Percentiles rank a stretch among this genome's conserved stretches.
Evolutionary conservation across 2,329 filamentous ascomycete genomes (phyloP).

Genomic region (Nigrospora sphaerica): DNA sequence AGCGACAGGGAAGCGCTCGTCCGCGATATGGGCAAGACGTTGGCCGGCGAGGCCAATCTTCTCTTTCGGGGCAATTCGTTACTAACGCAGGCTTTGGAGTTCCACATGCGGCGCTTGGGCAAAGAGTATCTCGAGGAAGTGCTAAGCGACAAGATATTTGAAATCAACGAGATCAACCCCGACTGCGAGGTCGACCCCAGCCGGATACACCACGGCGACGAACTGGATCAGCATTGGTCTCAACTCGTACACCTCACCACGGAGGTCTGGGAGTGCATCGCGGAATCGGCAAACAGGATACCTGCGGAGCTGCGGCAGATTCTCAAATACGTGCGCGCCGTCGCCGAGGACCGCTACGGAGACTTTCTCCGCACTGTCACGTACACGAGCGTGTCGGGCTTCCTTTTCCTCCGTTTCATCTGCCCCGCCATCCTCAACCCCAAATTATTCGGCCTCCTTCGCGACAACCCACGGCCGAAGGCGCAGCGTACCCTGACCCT

Average conservation of each 20-base stretch:
- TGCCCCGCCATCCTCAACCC: conserved; percentile 95
- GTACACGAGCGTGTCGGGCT: conserved; percentile 92
- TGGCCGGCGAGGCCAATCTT: conserved; percentile 84
- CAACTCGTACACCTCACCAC: conserved; percentile 70
- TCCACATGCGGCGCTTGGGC: conserved; percentile 90
- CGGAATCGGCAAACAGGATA: conserved; percentile 64
- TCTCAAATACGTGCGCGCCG: conserved; percentile 84
- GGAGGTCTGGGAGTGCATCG: conserved; percentile 79
- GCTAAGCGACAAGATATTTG: conserved; percentile 73
- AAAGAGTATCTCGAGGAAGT: conserved; percentile 89
- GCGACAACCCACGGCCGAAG: conserved; percentile 73
- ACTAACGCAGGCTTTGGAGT: conserved; percentile 86
- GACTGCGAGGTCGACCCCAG: conserved; percentile 95
- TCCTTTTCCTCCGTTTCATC: conserved; percentile 90
- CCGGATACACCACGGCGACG: conserved; percentile 57
- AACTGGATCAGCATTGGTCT: conserved; percentile 78
- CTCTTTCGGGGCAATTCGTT: conserved; percentile 93
- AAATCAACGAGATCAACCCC: conserved; percentile 85
- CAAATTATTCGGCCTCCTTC: conserved; percentile 80
- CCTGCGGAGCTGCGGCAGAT: conserved; percentile 78
- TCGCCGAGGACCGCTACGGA: conserved; percentile 89
- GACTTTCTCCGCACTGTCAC: conserved; percentile 84
- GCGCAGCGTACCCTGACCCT: conserved; percentile 85
- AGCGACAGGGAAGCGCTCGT: conserved; percentile 66
- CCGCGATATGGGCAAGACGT: conserved; percentile 69